Percentiles rank a stretch among this genome's conserved stretches.
Conservation (phyloP, 257 asterid genomes). For the Penstemon barbatus region DNA sequence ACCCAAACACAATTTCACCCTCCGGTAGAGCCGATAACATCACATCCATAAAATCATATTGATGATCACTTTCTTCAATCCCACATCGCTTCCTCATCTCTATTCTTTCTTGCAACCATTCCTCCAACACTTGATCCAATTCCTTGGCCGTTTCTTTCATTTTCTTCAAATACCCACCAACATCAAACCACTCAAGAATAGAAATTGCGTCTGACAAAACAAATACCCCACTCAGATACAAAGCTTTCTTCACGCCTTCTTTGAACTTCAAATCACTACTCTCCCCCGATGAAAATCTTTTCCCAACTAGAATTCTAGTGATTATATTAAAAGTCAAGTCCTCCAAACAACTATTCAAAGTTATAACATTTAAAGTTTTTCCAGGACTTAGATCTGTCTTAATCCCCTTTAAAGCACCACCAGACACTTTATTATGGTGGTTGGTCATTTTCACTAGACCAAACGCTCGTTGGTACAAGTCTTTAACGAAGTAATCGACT, state of each 20-base stretch:
- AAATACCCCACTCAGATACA: slow-evolving; percentile 50
- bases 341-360: slow-evolving; percentile 42
- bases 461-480: slow-evolving; percentile 24
- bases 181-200: slow-evolving; percentile 55
- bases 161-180: slow-evolving; percentile 49
- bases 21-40: slow-evolving; percentile 46
- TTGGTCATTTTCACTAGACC: no score
- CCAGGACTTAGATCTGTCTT: no score
- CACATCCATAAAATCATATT: slow-evolving; percentile 48
- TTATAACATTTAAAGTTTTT: not conserved
- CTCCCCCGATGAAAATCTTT: slow-evolving; percentile 26
- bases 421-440: no score
- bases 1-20: slow-evolving; percentile 29
- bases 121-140: slow-evolving; percentile 42
- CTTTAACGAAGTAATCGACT: slow-evolving; percentile 28
- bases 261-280: slow-evolving; percentile 24
- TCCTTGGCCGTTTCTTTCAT: slow-evolving; percentile 43
- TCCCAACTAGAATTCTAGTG: slow-evolving; percentile 44
- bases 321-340: slow-evolving; percentile 41
- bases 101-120: slow-evolving; percentile 50
- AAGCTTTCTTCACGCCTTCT: slow-evolving; percentile 38
- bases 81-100: slow-evolving; percentile 19
- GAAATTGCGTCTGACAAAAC: slow-evolving; percentile 60
- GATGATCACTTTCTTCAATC: not conserved
- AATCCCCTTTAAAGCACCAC: no score